phyloP scores from a whole-genome alignment of 2,329 filamentous ascomycete species.

The Scedosporium boydii region DNA sequence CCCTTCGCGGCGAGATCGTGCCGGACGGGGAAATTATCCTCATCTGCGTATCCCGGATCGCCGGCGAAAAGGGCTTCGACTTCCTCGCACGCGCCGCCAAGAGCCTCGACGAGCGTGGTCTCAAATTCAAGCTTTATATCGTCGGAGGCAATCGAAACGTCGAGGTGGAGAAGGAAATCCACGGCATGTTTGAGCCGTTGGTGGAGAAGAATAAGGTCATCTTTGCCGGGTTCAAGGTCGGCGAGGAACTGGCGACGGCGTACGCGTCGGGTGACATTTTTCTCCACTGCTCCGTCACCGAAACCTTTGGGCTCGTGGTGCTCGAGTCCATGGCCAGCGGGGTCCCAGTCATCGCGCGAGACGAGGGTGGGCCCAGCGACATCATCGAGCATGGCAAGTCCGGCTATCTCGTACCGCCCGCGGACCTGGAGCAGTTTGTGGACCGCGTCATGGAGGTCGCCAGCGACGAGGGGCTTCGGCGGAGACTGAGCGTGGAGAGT shows the following conservation, averaged over 20 bases:
- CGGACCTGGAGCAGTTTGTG: slow-evolving; percentile 51
- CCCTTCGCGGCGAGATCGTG: slow-evolving; percentile 43
- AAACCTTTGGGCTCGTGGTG: slow-evolving; percentile 63
- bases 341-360: slow-evolving; percentile 58
- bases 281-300: slow-evolving; percentile 60
- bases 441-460: slow-evolving; percentile 39
- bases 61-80: slow-evolving; percentile 62
- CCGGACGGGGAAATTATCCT: slow-evolving; percentile 56
- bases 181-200: slow-evolving; percentile 46
- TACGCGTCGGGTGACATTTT: slow-evolving; percentile 64
- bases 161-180: slow-evolving; percentile 51
- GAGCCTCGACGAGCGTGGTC: slow-evolving; percentile 41
- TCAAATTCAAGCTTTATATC: slow-evolving; percentile 55
- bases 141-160: slow-evolving; percentile 60
- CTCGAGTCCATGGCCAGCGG: slow-evolving; percentile 64
- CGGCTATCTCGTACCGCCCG: slow-evolving; percentile 50
- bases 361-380: slow-evolving; percentile 61
- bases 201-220: slow-evolving; percentile 40
- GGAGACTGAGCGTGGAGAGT: slow-evolving; percentile 35
- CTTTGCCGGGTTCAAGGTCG: slow-evolving; percentile 58
- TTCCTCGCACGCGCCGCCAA: slow-evolving; percentile 50
- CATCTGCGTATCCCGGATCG: slow-evolving; percentile 56
- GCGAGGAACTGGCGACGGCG: slow-evolving; percentile 50
- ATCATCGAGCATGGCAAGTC: slow-evolving; percentile 50
- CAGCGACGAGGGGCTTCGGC: slow-evolving; percentile 31